Percentiles rank a stretch among this genome's conserved stretches.
These are phyloP conservation scores for Coniochaeta sp. DNA, from an alignment of 2,329 filamentous ascomycete species.

Conservation along the genomic window DNA sequence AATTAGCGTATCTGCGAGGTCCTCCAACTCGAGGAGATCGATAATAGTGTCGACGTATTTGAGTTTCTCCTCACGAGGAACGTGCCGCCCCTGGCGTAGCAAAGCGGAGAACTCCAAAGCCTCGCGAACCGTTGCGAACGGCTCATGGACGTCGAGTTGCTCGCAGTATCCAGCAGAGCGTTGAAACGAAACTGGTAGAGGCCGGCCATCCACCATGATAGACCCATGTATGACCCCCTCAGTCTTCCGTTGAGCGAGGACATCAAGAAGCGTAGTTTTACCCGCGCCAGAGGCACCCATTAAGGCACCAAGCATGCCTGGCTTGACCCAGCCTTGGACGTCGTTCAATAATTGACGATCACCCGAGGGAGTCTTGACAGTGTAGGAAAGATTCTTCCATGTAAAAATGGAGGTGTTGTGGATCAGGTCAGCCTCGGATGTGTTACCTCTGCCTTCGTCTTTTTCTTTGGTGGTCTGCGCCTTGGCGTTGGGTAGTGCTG, in stretches of 20 bases:
- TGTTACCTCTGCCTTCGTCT: background rate
- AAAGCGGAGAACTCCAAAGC: conserved; percentile 60
- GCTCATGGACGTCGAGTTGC: conserved; percentile 71
- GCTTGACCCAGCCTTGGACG: conserved; percentile 71
- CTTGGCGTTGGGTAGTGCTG: no score
- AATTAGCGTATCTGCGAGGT: conserved; percentile 62
- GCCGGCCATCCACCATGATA: conserved; percentile 68
- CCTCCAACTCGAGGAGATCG: conserved; percentile 59
- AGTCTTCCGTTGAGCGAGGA: conserved; percentile 71
- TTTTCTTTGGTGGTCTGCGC: background rate
- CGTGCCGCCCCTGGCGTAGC: conserved; percentile 54
- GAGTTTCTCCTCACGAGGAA: conserved; percentile 54
- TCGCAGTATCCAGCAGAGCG: conserved; percentile 75
- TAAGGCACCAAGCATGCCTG: conserved; percentile 70
- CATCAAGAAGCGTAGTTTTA: conserved; percentile 53
- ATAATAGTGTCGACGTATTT: conserved; percentile 66
- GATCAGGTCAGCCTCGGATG: conserved; percentile 30
- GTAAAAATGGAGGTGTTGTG: conserved; percentile 61
- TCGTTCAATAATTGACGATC: conserved; percentile 38
- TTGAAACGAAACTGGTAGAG: conserved; percentile 67
- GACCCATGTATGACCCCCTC: conserved; percentile 70
- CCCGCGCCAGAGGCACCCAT: conserved; percentile 64
- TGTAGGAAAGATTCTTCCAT: conserved; percentile 65
- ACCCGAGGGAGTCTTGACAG: conserved; percentile 43
- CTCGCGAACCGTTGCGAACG: conserved; percentile 60